These are phyloP conservation scores for Ulmus americana DNA, from an alignment of 331 rosid genomes.

Conservation along the genomic window DNA sequence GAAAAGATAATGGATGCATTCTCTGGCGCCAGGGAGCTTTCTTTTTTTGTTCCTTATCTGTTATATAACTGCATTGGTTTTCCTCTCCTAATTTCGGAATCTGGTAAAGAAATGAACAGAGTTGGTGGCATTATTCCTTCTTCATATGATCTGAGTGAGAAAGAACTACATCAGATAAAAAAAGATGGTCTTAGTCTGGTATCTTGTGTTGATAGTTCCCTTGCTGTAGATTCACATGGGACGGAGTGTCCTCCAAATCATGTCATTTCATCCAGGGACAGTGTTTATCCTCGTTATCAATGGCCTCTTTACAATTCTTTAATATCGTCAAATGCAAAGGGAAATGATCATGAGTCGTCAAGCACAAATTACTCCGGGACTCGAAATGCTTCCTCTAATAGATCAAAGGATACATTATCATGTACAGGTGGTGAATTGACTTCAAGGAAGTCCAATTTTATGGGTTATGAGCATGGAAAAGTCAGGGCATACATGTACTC, in stretches of 20 bases:
- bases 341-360: slow-evolving; percentile 26
- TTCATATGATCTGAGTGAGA: slow-evolving; percentile 44
- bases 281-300: slow-evolving; percentile 24
- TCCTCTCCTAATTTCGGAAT: slow-evolving; percentile 55
- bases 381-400: slow-evolving; percentile 27
- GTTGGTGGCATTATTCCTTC: slow-evolving; percentile 55
- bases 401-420: slow-evolving; percentile 20
- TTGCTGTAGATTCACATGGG: slow-evolving; percentile 26
- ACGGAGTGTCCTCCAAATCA: slow-evolving; percentile 27
- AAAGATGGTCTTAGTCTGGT: slow-evolving; percentile 63
- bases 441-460: slow-evolving; percentile 36
- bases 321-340: slow-evolving; percentile 27
- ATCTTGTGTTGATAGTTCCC: slow-evolving; percentile 30
- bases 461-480: slow-evolving; percentile 47
- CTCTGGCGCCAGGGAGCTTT: slow-evolving; percentile 77
- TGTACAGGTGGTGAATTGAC: slow-evolving; percentile 31
- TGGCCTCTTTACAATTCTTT: slow-evolving; percentile 24
- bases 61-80: slow-evolving; percentile 82
- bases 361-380: slow-evolving; percentile 23
- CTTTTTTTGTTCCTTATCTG: slow-evolving; percentile 69
- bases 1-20: slow-evolving; percentile 79
- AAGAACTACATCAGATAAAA: slow-evolving; percentile 31
- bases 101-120: slow-evolving; percentile 42
- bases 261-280: slow-evolving; percentile 51
- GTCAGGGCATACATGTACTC: slow-evolving; percentile 68